Base-by-base conservation (phyloP, 495 filamentous ascomycete genomes). In the Astrothelium subdiscretum region DNA sequence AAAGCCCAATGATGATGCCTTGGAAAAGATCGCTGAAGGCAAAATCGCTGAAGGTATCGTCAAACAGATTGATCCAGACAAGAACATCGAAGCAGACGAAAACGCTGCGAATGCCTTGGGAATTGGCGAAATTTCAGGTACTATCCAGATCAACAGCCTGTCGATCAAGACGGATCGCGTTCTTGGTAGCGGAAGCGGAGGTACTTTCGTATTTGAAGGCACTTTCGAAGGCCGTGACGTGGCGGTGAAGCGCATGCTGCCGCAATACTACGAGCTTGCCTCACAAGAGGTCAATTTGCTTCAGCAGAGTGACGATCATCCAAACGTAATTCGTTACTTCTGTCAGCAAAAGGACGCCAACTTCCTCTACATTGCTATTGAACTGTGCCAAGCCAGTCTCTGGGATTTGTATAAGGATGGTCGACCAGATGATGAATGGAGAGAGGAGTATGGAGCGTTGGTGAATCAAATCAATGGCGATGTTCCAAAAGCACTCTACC, bases 311-410 rank as follows among this genome's bases (percentile, higher is more conserved):
- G 94, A 98, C 68, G 91, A 96, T 67, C 92, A 98, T 69, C 85
- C 85, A 6, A 97, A 98, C 69, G 92, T 98, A 40, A 95, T 98
- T 66, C 89, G 94, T 52, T 98, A 98, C 69, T 96, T 87, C 68
- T 90, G 90, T 63, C 91, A 94, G 69, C 89, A 95, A 68, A 84
- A 90, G 66, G 88, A 89, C 10, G 81, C 86, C 18, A 86, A 87
- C n/a, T 98, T 98, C 73, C 80, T 97, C 26, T 98, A 97, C 70
- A 98, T 98, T 69, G 94, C 91, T 0, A 75, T 98, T 18, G 94
- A 98, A 74, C 82, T 95, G n/a, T 98, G 95, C 70, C 89, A 91
- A 3, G 92, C 91, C 3, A 96, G 92, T 18, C 77, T 98, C 22
- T 91, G 89, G 59, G 92, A 98, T 69, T 83, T 97, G 24, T 82